phyloP scores from a whole-genome alignment of 179 eudicot species.

The Pouteria campechiana region DNA sequence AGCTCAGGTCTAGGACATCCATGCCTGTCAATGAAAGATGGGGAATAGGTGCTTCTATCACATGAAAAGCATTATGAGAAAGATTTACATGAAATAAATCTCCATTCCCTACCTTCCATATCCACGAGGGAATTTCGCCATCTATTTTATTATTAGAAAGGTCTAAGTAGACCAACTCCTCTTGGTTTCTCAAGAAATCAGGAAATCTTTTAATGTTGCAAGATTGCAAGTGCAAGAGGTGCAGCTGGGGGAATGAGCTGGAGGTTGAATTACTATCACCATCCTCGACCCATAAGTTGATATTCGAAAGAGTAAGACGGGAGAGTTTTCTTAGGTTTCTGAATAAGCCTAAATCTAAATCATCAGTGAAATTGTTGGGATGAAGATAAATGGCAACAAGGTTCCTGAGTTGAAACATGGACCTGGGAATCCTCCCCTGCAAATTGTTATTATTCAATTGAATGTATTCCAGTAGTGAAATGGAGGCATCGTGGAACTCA shows the following conservation, averaged over 20 bases:
- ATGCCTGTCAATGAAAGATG: neutral
- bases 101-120: neutral
- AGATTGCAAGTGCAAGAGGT: neutral
- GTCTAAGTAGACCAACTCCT: neutral
- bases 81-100: neutral
- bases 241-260: neutral
- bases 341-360: neutral
- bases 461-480: neutral
- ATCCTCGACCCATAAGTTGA: neutral
- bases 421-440: neutral
- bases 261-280: neutral
- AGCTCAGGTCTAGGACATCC: neutral
- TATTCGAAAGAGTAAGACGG: neutral
- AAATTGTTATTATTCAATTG: neutral
- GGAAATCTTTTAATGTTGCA: neutral
- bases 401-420: neutral
- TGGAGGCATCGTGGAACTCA: neutral
- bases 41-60: no score
- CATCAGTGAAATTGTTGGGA: neutral
- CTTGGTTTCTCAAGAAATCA: neutral
- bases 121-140: neutral
- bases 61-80: neutral
- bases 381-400: neutral
- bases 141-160: neutral
- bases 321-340: neutral